Evolutionary conservation across 331 rosid genomes (phyloP).

Genomic region (Malus hybrid): DNA sequence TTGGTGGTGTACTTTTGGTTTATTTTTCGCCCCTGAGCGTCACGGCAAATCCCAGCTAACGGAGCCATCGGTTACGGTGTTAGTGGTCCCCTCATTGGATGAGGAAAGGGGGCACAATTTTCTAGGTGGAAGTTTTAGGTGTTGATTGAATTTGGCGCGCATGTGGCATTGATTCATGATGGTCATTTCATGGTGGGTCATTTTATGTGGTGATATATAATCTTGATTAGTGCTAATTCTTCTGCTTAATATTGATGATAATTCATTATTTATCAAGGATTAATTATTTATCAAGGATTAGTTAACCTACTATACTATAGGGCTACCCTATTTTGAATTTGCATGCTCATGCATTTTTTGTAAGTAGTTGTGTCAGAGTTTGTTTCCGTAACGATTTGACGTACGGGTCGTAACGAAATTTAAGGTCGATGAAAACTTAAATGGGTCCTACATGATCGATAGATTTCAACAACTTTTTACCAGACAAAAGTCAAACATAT

Average conservation of each 20-base stretch:
- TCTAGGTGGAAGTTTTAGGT: constrained; percentile 2
- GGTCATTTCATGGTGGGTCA: background rate
- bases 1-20: background rate
- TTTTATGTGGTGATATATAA: background rate
- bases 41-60: constrained; percentile 1
- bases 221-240: background rate
- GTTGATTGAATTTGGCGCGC: constrained; percentile 14
- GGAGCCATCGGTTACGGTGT: constrained; percentile 29
- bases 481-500: background rate
- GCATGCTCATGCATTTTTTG: background rate
- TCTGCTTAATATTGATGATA: background rate
- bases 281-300: background rate
- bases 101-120: constrained; percentile 6
- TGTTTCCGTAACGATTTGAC: background rate
- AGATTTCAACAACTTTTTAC: background rate
- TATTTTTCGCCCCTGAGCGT: background rate
- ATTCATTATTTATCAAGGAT: background rate
- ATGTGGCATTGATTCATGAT: constrained; percentile 5
- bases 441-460: background rate
- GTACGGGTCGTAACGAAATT: background rate
- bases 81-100: constrained; percentile 13
- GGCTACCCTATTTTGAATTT: background rate
- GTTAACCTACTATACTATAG: background rate
- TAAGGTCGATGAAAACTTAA: background rate
- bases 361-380: background rate